Percentiles rank a stretch among this genome's conserved stretches.
These are phyloP conservation scores for Bipolaris zeicola DNA, from an alignment of 2,329 filamentous ascomycete species.

Conservation along the genomic window DNA sequence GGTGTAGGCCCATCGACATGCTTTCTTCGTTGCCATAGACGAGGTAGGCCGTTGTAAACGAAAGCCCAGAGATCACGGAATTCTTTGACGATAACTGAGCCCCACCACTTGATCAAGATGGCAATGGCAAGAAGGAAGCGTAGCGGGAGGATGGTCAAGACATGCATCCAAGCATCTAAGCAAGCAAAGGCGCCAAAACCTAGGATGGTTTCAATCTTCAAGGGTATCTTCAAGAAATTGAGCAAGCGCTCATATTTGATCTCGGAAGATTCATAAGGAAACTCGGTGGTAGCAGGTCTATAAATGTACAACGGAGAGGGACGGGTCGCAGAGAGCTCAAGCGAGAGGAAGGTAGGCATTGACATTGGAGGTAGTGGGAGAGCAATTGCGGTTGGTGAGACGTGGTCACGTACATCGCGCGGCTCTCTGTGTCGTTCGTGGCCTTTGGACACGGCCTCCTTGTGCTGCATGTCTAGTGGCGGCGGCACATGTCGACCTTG, in stretches of 20 bases:
- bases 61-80: constrained; percentile 72
- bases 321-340: constrained; percentile 65
- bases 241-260: constrained; percentile 90
- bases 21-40: constrained; percentile 72
- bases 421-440: constrained; percentile 34
- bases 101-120: constrained; percentile 80
- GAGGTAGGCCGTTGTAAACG: constrained; percentile 77
- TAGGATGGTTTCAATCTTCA: constrained; percentile 81
- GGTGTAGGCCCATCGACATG: constrained; percentile 46
- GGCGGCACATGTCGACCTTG: constrained; percentile 32
- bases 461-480: constrained; percentile 44
- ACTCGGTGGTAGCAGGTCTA: constrained; percentile 60
- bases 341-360: constrained; percentile 68
- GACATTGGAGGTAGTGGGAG: constrained; percentile 68
- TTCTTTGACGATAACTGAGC: constrained; percentile 72
- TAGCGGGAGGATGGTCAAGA: constrained; percentile 91
- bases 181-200: constrained; percentile 90
- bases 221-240: constrained; percentile 84
- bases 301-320: constrained; percentile 69
- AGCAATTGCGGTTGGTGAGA: constrained; percentile 52
- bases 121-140: constrained; percentile 81
- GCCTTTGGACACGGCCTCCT: constrained; percentile 37
- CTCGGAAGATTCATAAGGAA: constrained; percentile 88
- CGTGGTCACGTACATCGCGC: constrained; percentile 28
- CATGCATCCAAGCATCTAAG: constrained; percentile 94